Percentiles rank a stretch among this genome's conserved stretches.
Conservation (phyloP, 148 eudicot species). For the Simmondsia chinensis region DNA sequence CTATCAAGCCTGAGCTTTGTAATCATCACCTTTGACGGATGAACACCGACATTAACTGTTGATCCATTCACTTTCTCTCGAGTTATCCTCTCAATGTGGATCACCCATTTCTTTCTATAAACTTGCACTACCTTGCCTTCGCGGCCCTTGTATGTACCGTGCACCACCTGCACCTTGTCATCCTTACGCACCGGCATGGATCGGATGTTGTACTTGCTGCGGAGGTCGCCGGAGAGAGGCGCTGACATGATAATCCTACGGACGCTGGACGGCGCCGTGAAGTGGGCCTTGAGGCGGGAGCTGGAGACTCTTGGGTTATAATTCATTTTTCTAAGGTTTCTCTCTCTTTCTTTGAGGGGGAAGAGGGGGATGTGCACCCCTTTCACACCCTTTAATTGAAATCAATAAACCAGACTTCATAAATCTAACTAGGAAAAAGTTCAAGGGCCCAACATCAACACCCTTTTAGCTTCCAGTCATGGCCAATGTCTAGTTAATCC, state of each 20-base stretch:
- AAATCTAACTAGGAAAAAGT: too few relatives aligned
- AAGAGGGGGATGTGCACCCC: too few relatives aligned
- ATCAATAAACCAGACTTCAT: too few relatives aligned
- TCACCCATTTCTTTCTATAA: conserved; percentile 23
- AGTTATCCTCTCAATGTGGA: conserved; percentile 21
- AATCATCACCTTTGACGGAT: too few relatives aligned
- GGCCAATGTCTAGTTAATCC: too few relatives aligned
- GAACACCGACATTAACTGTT: conserved; percentile 17
- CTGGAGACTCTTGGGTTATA: conserved; percentile 9
- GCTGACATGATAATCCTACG: conserved; percentile 5
- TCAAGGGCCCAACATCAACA: too few relatives aligned
- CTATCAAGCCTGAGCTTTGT: too few relatives aligned
- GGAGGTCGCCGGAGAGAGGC: conserved; percentile 10
- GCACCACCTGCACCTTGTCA: conserved; percentile 12
- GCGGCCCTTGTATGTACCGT: conserved; percentile 14
- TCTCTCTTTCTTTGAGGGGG: conserved; percentile 4
- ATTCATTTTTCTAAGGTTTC: conserved; percentile 1
- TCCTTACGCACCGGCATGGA: conserved; percentile 13
- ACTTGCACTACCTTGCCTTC: conserved; percentile 20
- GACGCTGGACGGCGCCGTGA: conserved; percentile 9
- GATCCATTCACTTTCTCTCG: conserved; percentile 22
- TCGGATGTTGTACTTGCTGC: conserved; percentile 14
- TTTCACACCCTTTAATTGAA: too few relatives aligned
- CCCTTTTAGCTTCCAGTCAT: too few relatives aligned
- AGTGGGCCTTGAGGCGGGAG: conserved; percentile 14